Evolutionary conservation across 1,284 basidiomycete species (phyloP).

Genomic region (Taiwanofungus camphoratus): DNA sequence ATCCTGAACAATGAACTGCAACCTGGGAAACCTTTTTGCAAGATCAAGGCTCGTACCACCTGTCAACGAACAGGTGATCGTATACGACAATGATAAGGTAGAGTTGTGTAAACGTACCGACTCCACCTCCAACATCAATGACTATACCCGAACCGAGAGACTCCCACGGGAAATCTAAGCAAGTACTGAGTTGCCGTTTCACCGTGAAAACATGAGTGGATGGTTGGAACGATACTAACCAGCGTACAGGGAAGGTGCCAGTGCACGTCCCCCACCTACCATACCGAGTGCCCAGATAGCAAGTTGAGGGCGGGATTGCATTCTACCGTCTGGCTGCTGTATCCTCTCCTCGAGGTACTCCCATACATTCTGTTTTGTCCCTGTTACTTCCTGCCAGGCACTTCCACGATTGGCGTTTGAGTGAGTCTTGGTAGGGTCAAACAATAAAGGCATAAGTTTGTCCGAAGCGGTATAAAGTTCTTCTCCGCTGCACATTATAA

Average conservation of each 20-base stretch:
- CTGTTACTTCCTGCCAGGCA: constrained; percentile 9
- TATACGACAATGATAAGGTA: not conserved
- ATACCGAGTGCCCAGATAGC: constrained; percentile 10
- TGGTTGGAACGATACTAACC: constrained; percentile 2
- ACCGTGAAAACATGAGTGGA: not conserved
- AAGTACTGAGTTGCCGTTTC: not conserved
- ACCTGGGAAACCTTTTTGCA: constrained; percentile 10
- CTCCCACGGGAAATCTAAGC: constrained; percentile 16
- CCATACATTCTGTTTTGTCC: constrained; percentile 6
- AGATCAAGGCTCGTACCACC: constrained; percentile 14
- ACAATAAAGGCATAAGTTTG: constrained; percentile 8
- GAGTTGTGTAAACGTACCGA: constrained; percentile 6
- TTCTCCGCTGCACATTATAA: not conserved
- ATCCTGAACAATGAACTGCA: constrained; percentile 22
- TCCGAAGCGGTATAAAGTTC: constrained; percentile 9
- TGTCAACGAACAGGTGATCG: not conserved
- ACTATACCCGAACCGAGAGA: constrained; percentile 8
- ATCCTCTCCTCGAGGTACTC: constrained; percentile 13
- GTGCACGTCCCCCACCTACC: constrained; percentile 10
- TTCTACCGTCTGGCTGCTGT: constrained; percentile 8
- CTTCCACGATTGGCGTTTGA: not conserved
- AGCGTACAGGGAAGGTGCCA: constrained; percentile 7
- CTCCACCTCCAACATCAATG: constrained; percentile 19
- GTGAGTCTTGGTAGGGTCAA: constrained; percentile 9
- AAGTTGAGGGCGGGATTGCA: constrained; percentile 5